Evolutionary conservation across 257 asterid genomes (phyloP).

Genomic region (Echium plantagineum): DNA sequence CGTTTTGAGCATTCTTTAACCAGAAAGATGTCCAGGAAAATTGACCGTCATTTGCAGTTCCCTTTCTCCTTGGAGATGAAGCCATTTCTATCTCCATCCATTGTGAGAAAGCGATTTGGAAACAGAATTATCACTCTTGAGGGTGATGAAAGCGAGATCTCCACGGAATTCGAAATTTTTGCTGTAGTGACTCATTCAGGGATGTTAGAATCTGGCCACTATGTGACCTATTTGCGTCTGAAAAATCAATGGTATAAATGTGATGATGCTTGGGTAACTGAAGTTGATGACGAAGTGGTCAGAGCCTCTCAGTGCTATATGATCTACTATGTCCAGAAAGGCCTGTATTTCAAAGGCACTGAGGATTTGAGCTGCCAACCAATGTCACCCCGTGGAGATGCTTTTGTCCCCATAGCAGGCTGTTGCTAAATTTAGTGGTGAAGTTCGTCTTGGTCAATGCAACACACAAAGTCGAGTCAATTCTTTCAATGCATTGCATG

Average conservation of each 20-base stretch:
- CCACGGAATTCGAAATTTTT: slow-evolving; percentile 57
- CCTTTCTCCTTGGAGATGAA: slow-evolving; percentile 65
- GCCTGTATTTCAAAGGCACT: slow-evolving; percentile 28
- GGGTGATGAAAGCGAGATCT: slow-evolving; percentile 35
- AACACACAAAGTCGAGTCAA: not conserved
- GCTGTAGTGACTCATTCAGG: slow-evolving; percentile 78
- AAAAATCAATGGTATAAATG: slow-evolving; percentile 63
- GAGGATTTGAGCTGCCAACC: slow-evolving; percentile 61
- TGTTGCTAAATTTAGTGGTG: slow-evolving; percentile 34
- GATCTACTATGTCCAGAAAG: slow-evolving; percentile 51
- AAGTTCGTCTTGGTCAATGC: not conserved
- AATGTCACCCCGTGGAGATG: slow-evolving; percentile 29
- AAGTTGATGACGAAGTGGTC: slow-evolving; percentile 55
- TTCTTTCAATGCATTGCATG: not conserved
- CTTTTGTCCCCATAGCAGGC: slow-evolving; percentile 62
- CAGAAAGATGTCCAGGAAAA: slow-evolving; percentile 51
- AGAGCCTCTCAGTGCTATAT: slow-evolving; percentile 57
- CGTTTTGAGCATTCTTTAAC: slow-evolving; percentile 54
- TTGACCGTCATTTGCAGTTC: slow-evolving; percentile 55
- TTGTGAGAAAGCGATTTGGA: slow-evolving; percentile 46
- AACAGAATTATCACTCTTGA: slow-evolving; percentile 38
- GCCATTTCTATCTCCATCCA: slow-evolving; percentile 55
- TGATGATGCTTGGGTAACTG: slow-evolving; percentile 70
- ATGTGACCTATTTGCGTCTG: slow-evolving; percentile 49
- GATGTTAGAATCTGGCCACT: slow-evolving; percentile 66